Base-by-base conservation (phyloP, 805 yeast species). In the Pichia thaimueangensis region DNA sequence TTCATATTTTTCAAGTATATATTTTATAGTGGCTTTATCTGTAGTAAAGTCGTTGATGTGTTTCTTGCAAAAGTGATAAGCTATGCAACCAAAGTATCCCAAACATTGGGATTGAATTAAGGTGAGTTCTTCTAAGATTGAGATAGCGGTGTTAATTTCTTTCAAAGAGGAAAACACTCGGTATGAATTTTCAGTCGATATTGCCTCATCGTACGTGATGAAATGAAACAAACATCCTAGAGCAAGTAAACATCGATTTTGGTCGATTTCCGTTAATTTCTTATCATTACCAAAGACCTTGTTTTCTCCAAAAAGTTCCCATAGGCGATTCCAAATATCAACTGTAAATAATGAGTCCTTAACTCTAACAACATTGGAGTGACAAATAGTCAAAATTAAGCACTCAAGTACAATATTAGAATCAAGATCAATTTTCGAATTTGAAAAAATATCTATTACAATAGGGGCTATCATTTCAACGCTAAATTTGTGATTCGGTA, bases 51-150 rank as follows among this genome's bases (percentile, higher is more conserved):
- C n/a, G n/a, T n/a, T n/a, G n/a, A n/a, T n/a, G n/a, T n/a, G 21
- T 29, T n/a, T 29, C 5, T 35, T 25, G 10, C 29, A 16, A 36
- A 41, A 37, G 29, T 36, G 33, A 24, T 29, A 28, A 4, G 37
- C 30, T 17, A 36, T 41, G 23, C 39, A 40, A 16, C 33, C 61
- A 54, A 54, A 50, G 35, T 60, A 60, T 1, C 61, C 63, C 12
- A 52, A 35, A 16, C 57, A 48, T 37, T 58, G 61, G 12, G 48
- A 33, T 31, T 52, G 46, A 16, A 42, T 38, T 7, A 45, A 39
- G n/a, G 45, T 40, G 2, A 19, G n/a, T n/a, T n/a, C n/a, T n/a
- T n/a, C n/a, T n/a, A n/a, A n/a, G n/a, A n/a, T n/a, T n/a, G n/a
- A n/a, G n/a, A n/a, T n/a, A n/a, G n/a, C n/a, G n/a, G n/a, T n/a